Percentiles rank a stretch among this genome's conserved stretches.
These are phyloP conservation scores for Morella rubra DNA, from an alignment of 306 rosid genomes.

Conservation along the genomic window DNA sequence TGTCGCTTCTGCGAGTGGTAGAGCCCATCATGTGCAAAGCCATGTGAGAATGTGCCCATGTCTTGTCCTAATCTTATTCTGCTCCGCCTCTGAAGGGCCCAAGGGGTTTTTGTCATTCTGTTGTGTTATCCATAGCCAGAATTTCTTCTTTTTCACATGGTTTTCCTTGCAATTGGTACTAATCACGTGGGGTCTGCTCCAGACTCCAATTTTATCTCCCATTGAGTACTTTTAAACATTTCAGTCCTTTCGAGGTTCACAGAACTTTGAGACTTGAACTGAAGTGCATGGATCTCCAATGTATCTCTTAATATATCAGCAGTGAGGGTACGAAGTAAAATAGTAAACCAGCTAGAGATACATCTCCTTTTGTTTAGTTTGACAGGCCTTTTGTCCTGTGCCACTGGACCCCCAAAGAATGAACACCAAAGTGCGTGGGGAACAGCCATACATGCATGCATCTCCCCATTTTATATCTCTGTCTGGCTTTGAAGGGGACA, in stretches of 20 bases:
- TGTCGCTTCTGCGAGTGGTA: constrained; percentile 40
- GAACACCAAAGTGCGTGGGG: not conserved
- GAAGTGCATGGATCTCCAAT: not conserved
- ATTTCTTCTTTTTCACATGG: not conserved
- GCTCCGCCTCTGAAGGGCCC: constrained; percentile 43
- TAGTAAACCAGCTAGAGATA: not conserved
- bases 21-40: constrained; percentile 60
- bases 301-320: not conserved
- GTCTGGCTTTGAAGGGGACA: not conserved
- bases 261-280: not conserved
- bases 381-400: not conserved
- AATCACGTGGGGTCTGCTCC: not conserved
- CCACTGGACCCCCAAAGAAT: not conserved
- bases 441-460: too few species aligned
- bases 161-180: not conserved
- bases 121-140: not conserved
- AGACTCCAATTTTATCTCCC: not conserved
- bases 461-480: too few species aligned
- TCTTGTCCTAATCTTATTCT: constrained; percentile 23
- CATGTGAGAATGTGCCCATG: constrained; percentile 77
- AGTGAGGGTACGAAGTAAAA: not conserved
- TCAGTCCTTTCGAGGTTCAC: constrained; percentile 23
- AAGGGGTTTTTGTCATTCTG: constrained; percentile 18
- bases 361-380: not conserved
- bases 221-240: not conserved